These are phyloP conservation scores for Ophiostoma angusticollis DNA, from an alignment of 2,329 filamentous ascomycete species.

Conservation along the genomic window DNA sequence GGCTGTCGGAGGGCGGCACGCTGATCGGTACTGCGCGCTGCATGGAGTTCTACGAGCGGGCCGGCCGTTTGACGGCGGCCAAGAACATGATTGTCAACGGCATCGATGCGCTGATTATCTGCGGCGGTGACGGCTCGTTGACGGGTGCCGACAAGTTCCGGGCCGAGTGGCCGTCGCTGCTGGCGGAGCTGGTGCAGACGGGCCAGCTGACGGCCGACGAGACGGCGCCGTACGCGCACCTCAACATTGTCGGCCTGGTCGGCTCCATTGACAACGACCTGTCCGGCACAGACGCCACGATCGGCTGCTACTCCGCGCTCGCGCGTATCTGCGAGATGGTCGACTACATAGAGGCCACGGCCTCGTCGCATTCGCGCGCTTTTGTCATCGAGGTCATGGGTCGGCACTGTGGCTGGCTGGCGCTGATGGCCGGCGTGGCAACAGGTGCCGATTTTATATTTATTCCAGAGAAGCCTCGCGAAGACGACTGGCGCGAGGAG, in stretches of 20 bases:
- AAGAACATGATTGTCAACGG: slow-evolving; percentile 90
- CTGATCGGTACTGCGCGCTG: slow-evolving; percentile 91
- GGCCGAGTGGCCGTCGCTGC: slow-evolving; percentile 76
- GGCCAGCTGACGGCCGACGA: slow-evolving; percentile 60
- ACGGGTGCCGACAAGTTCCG: slow-evolving; percentile 93
- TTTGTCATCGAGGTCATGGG: slow-evolving; percentile 99
- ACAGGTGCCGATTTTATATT: slow-evolving; percentile 95
- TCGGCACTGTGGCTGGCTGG: slow-evolving; percentile 92
- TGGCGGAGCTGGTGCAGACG: slow-evolving; percentile 69
- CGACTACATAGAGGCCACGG: slow-evolving; percentile 93
- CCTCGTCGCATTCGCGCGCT: slow-evolving; percentile 83
- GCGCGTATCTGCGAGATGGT: slow-evolving; percentile 90
- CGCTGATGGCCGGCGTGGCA: slow-evolving; percentile 88
- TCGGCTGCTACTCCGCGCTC: slow-evolving; percentile 90
- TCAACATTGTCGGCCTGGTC: slow-evolving; percentile 94
- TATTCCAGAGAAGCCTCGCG: slow-evolving; percentile 84
- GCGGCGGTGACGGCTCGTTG: slow-evolving; percentile 89
- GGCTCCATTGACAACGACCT: slow-evolving; percentile 98
- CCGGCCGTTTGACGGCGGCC: slow-evolving; percentile 70
- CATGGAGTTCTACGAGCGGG: slow-evolving; percentile 80
- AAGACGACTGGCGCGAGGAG: slow-evolving; percentile 75
- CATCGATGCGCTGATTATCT: slow-evolving; percentile 93
- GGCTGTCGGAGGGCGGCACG: slow-evolving; percentile 85
- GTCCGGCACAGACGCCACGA: slow-evolving; percentile 91
- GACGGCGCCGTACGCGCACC: slow-evolving; percentile 61